phyloP scores from a whole-genome alignment of 2,329 filamentous ascomycete species.

The Xylariaceae sp. region DNA sequence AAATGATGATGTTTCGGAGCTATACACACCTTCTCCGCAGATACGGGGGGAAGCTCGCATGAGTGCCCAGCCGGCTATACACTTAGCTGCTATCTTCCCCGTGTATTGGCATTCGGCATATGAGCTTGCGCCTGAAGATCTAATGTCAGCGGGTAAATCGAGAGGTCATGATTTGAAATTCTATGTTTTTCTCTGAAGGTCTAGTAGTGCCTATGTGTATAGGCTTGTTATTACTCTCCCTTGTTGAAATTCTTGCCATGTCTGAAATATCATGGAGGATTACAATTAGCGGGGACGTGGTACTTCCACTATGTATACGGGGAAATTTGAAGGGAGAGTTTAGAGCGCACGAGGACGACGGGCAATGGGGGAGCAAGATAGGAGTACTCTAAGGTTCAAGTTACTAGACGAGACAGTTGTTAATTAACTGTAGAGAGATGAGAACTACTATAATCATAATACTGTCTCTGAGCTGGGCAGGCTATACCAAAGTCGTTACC shows the following conservation, averaged over 20 bases:
- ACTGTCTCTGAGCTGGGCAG: no score
- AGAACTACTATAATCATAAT: no score
- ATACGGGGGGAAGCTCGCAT: constrained; percentile 8
- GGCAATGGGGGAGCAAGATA: background rate
- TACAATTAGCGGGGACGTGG: no score
- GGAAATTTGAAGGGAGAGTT: background rate
- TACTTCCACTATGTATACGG: background rate
- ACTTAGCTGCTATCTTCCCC: constrained; percentile 3
- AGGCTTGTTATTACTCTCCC: background rate
- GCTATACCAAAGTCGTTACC: no score
- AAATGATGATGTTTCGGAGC: constrained; percentile 7
- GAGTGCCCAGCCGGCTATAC: constrained; percentile 23
- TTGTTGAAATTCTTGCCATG: background rate
- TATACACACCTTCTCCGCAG: background rate
- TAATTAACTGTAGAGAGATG: no score
- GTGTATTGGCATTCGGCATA: constrained; percentile 19
- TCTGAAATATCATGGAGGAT: background rate
- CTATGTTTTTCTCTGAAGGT: background rate
- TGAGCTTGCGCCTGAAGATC: background rate
- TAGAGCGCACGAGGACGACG: background rate
- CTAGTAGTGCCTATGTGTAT: background rate
- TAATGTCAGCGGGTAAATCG: constrained; percentile 16
- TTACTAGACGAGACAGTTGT: no score
- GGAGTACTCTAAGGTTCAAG: no score
- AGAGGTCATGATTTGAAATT: background rate